phyloP scores from a whole-genome alignment of 1,139 yeast genomes.

The Candida tropicalis region DNA sequence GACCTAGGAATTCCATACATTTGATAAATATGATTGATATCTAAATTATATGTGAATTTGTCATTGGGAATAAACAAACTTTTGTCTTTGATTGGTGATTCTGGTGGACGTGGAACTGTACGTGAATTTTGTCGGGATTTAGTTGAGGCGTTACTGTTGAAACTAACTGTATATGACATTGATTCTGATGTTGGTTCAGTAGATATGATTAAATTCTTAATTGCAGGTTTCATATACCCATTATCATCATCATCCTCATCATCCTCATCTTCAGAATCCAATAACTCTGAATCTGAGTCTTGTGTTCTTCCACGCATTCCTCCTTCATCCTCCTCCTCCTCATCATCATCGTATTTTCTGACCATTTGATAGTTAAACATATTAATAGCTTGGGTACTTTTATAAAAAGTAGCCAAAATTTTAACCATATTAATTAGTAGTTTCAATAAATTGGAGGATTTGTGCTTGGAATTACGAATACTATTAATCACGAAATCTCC shows the following conservation, averaged over 20 bases:
- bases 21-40: conserved; percentile 34
- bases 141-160: conserved; percentile 20
- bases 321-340: conserved; percentile 37
- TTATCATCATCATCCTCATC: conserved; percentile 4
- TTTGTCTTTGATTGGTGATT: not conserved
- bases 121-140: conserved; percentile 11
- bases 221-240: conserved; percentile 21
- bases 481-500: conserved; percentile 40
- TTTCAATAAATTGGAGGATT: conserved; percentile 20
- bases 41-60: conserved; percentile 13
- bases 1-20: conserved; percentile 53
- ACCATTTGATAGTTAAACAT: conserved; percentile 41
- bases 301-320: conserved; percentile 40
- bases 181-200: conserved; percentile 17
- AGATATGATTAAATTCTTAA: conserved; percentile 21
- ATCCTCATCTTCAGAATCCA: conserved; percentile 19
- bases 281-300: conserved; percentile 17
- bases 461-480: conserved; percentile 16
- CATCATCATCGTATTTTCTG: conserved; percentile 28
- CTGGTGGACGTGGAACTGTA: not conserved
- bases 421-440: conserved; percentile 32
- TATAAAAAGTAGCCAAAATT: conserved; percentile 34
- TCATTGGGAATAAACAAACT: conserved; percentile 8
- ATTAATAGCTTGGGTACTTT: conserved; percentile 44
- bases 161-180: conserved; percentile 28